Conservation (phyloP, 1,284 basidiomycete genomes). For the Ganoderma sinense region DNA sequence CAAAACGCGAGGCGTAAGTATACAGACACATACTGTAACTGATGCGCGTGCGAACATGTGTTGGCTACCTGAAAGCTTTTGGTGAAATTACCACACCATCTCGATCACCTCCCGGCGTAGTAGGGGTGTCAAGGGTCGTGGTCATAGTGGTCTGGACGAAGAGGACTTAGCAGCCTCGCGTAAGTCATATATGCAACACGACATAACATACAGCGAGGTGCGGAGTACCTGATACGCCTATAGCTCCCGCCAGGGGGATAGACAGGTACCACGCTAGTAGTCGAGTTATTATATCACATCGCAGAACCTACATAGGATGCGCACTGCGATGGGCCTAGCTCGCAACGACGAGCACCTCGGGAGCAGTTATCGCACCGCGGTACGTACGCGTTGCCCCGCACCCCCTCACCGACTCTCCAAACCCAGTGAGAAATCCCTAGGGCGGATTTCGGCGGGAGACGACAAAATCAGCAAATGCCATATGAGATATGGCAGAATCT, state of each 20-base stretch:
- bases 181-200: not conserved
- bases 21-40: too few relatives aligned
- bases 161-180: not conserved
- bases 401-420: not conserved
- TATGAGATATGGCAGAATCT: too few relatives aligned
- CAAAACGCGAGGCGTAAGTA: too few relatives aligned
- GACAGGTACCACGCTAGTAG: not conserved
- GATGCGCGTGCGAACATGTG: not conserved
- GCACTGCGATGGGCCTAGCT: not conserved
- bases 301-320: not conserved
- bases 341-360: not conserved
- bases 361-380: not conserved
- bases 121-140: not conserved
- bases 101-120: not conserved
- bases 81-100: not conserved
- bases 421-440: too few relatives aligned
- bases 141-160: not conserved
- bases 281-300: not conserved
- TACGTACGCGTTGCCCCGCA: not conserved
- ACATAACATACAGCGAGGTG: not conserved
- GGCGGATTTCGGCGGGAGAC: too few relatives aligned
- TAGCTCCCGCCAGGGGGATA: not conserved
- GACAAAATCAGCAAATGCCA: too few relatives aligned
- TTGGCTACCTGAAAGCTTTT: not conserved
- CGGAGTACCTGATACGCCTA: not conserved